Conservation (phyloP, 2,329 filamentous ascomycete species). For the Elsinoe arachidis region DNA sequence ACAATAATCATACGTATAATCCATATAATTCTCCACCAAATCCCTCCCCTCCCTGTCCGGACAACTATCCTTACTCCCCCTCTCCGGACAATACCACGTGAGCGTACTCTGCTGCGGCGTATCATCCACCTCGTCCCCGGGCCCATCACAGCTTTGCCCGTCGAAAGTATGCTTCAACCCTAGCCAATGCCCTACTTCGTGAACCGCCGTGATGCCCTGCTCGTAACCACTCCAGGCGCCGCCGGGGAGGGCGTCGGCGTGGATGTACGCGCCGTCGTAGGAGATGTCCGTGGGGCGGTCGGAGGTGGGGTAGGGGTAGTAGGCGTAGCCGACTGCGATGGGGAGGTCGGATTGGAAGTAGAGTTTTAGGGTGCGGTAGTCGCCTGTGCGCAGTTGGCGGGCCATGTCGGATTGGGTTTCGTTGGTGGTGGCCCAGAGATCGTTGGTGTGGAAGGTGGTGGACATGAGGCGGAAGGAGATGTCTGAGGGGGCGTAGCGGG, state of each 20-base stretch:
- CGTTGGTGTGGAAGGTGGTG: conserved; percentile 43
- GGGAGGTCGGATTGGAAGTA: conserved; percentile 3
- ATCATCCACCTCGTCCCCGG: conserved; percentile 37
- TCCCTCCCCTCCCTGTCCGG: conserved; percentile 38
- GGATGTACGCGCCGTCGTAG: background rate
- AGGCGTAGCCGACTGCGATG: background rate
- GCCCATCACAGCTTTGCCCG: conserved; percentile 34
- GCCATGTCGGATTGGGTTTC: background rate
- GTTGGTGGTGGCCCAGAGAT: conserved; percentile 22
- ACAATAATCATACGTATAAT: conserved; percentile 48
- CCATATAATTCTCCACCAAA: conserved; percentile 51
- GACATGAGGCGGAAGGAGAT: conserved; percentile 44
- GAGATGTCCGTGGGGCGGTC: background rate
- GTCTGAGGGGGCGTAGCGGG: conserved; percentile 39
- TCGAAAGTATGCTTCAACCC: conserved; percentile 39
- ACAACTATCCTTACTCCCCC: conserved; percentile 37
- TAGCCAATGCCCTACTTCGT: conserved; percentile 41
- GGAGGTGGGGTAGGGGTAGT: background rate
- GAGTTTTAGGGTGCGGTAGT: conserved; percentile 1
- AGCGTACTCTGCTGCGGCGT: conserved; percentile 32
- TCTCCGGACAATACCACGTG: too few species aligned
- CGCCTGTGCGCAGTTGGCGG: background rate
- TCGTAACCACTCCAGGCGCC: conserved; percentile 39
- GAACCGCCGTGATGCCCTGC: conserved; percentile 36
- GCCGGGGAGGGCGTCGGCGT: background rate